Percentiles rank a stretch among this genome's conserved stretches.
Evolutionary conservation across 140 eudicot genomes (phyloP).

Genomic region (Senecio squalidus): DNA sequence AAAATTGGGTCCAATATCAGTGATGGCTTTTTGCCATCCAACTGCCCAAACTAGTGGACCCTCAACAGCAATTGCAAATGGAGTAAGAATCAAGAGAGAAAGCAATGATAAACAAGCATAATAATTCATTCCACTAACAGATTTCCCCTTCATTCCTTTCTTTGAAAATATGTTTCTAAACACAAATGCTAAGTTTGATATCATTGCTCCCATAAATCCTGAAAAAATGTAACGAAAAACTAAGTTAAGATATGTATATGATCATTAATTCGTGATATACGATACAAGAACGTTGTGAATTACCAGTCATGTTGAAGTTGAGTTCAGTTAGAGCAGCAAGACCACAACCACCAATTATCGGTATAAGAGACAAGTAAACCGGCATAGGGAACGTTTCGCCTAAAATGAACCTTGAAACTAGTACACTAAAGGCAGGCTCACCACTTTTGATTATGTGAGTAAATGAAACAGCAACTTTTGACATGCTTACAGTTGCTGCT

Average conservation of each 20-base stretch:
- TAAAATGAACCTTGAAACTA: conserved; percentile 47
- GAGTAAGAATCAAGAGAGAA: conserved; percentile 45
- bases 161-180: conserved; percentile 48
- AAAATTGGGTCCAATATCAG: conserved; percentile 51
- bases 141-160: conserved; percentile 45
- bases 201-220: conserved; percentile 62
- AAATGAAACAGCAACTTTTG: conserved; percentile 57
- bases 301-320: conserved; percentile 63
- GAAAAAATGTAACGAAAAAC: conserved; percentile 10
- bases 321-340: conserved; percentile 60
- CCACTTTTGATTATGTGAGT: conserved; percentile 65
- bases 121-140: conserved; percentile 53
- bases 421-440: conserved; percentile 65
- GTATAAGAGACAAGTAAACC: conserved; percentile 48
- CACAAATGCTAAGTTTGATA: conserved; percentile 47
- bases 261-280: not conserved
- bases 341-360: conserved; percentile 57
- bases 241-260: not conserved
- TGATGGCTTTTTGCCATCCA: conserved; percentile 49
- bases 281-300: conserved; percentile 13
- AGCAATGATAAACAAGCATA: conserved; percentile 45
- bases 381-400: conserved; percentile 48
- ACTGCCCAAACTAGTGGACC: conserved; percentile 50
- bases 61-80: conserved; percentile 57
- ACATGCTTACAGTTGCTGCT: conserved; percentile 63